phyloP scores from a whole-genome alignment of 768 basidiomycete genomes.

The Lactifluus rugatus region DNA sequence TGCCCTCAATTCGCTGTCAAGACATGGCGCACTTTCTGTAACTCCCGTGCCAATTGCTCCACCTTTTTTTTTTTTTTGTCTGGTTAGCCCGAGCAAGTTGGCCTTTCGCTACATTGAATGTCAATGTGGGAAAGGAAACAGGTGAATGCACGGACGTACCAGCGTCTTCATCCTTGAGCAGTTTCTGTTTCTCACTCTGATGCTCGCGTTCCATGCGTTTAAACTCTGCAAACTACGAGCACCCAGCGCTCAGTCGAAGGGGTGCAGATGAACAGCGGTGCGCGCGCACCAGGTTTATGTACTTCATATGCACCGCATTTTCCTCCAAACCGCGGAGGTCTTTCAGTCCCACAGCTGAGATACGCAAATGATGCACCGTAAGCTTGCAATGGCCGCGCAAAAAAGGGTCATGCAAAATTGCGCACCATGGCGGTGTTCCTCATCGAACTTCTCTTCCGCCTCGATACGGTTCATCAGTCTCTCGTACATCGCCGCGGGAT shows the following conservation, averaged over 20 bases:
- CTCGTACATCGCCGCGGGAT: slow-evolving; percentile 83
- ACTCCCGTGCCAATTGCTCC: slow-evolving; percentile 80
- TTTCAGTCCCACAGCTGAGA: slow-evolving; percentile 75
- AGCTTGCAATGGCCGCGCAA: slow-evolving; percentile 2
- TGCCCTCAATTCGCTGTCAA: neutral
- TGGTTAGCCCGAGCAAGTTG: slow-evolving; percentile 83
- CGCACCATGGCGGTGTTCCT: slow-evolving; percentile 69
- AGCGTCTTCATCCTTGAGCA: slow-evolving; percentile 84
- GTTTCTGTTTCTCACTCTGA: slow-evolving; percentile 86
- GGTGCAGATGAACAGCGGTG: slow-evolving; percentile 5
- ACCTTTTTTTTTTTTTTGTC: slow-evolving; percentile 82
- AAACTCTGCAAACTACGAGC: slow-evolving; percentile 70
- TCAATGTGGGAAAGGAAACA: neutral
- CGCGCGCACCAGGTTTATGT: slow-evolving; percentile 70
- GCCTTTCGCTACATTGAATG: slow-evolving; percentile 46
- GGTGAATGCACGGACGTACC: slow-evolving; percentile 34
- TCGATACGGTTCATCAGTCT: slow-evolving; percentile 84
- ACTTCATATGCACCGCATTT: slow-evolving; percentile 75
- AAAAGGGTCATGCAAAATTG: slow-evolving; percentile 14
- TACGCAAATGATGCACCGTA: slow-evolving; percentile 8
- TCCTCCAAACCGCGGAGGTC: slow-evolving; percentile 76
- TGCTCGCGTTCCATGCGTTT: slow-evolving; percentile 82
- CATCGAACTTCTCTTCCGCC: slow-evolving; percentile 79
- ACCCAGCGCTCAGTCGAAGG: neutral
- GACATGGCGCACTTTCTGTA: slow-evolving; percentile 59